Conservation (phyloP, 2,329 filamentous ascomycete species). For the Cercospora sp. region DNA sequence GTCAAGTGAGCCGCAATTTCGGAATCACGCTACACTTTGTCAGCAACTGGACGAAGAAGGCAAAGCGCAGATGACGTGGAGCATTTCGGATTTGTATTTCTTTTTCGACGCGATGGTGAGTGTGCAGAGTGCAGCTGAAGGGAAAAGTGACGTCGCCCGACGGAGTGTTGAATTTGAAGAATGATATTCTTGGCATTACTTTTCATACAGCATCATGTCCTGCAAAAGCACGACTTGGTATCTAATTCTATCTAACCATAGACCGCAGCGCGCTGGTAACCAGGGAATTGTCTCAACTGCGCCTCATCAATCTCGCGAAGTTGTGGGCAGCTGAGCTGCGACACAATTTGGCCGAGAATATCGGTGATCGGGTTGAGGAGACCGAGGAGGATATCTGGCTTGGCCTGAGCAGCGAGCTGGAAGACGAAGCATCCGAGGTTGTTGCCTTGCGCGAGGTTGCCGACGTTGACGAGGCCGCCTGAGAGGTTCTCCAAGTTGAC, state of each 20-base stretch:
- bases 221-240: neutral
- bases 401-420: conserved; percentile 38
- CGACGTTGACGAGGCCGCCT: conserved; percentile 29
- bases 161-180: neutral
- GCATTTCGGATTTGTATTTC: neutral
- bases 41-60: too few species aligned
- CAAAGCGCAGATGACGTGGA: too few species aligned
- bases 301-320: conserved; percentile 31
- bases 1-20: neutral
- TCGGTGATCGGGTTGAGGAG: conserved; percentile 16
- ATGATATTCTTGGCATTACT: conserved; percentile 1
- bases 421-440: conserved; percentile 42
- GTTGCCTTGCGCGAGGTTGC: conserved; percentile 36
- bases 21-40: too few species aligned
- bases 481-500: conserved; percentile 32
- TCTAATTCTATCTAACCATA: conserved; percentile 6
- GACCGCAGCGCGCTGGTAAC: conserved; percentile 28
- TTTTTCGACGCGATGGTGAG: neutral
- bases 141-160: neutral
- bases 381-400: conserved; percentile 34
- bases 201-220: neutral
- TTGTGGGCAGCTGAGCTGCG: conserved; percentile 32
- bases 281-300: conserved; percentile 35
- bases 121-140: neutral
- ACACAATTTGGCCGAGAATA: conserved; percentile 19